Conservation (phyloP, 441 rosid species). For the Biscutella auriculata region DNA sequence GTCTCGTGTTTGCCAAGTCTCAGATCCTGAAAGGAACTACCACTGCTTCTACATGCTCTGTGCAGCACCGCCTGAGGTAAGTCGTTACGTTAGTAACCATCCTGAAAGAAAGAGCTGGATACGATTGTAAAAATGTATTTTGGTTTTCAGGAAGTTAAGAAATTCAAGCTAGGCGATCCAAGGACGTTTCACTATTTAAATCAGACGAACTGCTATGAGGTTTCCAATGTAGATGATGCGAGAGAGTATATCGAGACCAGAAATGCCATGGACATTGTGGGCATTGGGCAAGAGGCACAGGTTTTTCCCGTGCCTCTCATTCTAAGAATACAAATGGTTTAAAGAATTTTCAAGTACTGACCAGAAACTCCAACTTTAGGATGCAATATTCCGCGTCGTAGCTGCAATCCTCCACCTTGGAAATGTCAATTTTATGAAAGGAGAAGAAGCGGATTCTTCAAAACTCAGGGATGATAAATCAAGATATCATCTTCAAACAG, state of each 20-base stretch:
- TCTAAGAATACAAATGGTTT: background rate
- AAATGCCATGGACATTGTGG: constrained; percentile 69
- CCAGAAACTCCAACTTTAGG: constrained; percentile 26
- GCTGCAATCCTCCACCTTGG: constrained; percentile 74
- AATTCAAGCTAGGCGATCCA: constrained; percentile 48
- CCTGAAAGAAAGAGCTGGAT: constrained; percentile 3
- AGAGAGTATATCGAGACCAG: constrained; percentile 57
- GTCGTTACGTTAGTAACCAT: background rate
- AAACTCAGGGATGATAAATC: constrained; percentile 53
- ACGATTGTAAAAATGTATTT: background rate
- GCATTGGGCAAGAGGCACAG: constrained; percentile 55
- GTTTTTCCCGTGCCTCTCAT: constrained; percentile 16
- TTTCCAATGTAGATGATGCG: constrained; percentile 52
- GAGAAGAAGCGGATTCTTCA: constrained; percentile 59
- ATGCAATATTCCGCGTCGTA: constrained; percentile 58
- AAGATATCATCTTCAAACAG: constrained; percentile 40
- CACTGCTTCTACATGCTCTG: constrained; percentile 74
- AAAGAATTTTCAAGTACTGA: background rate
- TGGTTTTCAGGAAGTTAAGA: constrained; percentile 40
- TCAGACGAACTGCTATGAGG: constrained; percentile 53
- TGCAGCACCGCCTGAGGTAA: constrained; percentile 55
- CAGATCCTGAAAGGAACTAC: constrained; percentile 65
- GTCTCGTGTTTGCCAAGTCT: constrained; percentile 67
- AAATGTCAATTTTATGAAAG: constrained; percentile 49
- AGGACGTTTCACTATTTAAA: constrained; percentile 48